Evolutionary conservation across 1,139 yeast species (phyloP).

Genomic region (Kodamaea sp.): DNA sequence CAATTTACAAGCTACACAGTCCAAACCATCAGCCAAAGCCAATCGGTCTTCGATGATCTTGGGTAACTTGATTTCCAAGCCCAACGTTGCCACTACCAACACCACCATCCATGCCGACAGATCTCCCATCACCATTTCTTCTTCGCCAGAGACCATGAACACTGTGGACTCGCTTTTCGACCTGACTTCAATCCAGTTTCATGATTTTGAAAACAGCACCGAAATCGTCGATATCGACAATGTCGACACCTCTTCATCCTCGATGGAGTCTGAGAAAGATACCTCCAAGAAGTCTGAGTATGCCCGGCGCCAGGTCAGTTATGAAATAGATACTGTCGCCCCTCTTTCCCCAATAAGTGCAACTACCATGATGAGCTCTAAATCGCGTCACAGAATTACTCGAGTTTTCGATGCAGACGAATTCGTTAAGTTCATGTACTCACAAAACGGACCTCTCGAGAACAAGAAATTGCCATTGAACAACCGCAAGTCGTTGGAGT

Average conservation of each 20-base stretch:
- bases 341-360: background rate
- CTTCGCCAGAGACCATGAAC: slow-evolving; percentile 15
- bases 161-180: slow-evolving; percentile 24
- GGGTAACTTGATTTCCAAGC: slow-evolving; percentile 7
- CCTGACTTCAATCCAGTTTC: slow-evolving; percentile 22
- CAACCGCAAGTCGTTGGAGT: slow-evolving; percentile 28
- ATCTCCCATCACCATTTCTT: slow-evolving; percentile 7
- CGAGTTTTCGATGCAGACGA: slow-evolving; percentile 25
- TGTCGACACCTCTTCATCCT: slow-evolving; percentile 5
- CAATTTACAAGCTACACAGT: slow-evolving; percentile 15
- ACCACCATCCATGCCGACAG: slow-evolving; percentile 6
- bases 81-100: slow-evolving; percentile 8
- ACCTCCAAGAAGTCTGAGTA: background rate
- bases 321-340: background rate
- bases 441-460: slow-evolving; percentile 10
- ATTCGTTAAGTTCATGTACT: slow-evolving; percentile 20
- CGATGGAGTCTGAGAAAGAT: background rate
- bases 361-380: background rate
- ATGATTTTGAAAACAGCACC: slow-evolving; percentile 18
- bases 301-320: background rate
- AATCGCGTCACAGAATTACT: slow-evolving; percentile 16
- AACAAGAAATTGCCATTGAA: slow-evolving; percentile 20
- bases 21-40: slow-evolving; percentile 5
- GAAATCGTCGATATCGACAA: slow-evolving; percentile 10
- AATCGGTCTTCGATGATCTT: slow-evolving; percentile 10